Percentiles rank a stretch among this genome's conserved stretches.
Evolutionary conservation across 208 protist species (phyloP).

Genomic region (Crithidia sp.): DNA sequence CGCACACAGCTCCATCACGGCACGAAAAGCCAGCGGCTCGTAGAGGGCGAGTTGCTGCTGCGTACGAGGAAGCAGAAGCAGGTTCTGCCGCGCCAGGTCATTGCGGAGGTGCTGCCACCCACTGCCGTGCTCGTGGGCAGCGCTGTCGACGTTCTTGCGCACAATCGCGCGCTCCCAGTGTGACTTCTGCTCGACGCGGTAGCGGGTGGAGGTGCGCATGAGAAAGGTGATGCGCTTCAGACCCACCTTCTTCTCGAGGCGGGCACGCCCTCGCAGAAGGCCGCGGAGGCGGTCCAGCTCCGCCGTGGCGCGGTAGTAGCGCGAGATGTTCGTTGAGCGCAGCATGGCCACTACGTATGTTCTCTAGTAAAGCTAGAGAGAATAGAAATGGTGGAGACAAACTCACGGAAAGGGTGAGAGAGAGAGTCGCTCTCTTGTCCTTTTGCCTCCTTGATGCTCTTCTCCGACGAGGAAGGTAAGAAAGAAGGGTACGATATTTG

Average conservation of each 20-base stretch:
- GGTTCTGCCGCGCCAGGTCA: conserved; percentile 84
- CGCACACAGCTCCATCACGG: conserved; percentile 83
- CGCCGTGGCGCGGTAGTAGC: conserved; percentile 73
- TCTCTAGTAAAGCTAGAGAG: background rate
- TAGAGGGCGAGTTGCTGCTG: conserved; percentile 88
- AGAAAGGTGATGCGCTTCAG: conserved; percentile 86
- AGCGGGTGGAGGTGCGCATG: conserved; percentile 89
- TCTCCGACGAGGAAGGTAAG: background rate
- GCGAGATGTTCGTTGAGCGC: conserved; percentile 37
- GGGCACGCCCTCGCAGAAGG: conserved; percentile 79
- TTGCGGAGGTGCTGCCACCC: conserved; percentile 80
- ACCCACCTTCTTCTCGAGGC: conserved; percentile 84
- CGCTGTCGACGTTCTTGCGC: conserved; percentile 88
- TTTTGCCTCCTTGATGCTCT: background rate
- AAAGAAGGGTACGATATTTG: background rate
- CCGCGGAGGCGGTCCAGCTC: conserved; percentile 88
- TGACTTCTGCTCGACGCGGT: conserved; percentile 85
- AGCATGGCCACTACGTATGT: conserved; percentile 43
- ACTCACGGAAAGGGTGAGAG: background rate
- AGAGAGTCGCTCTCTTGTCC: too few species aligned
- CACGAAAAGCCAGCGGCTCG: conserved; percentile 88
- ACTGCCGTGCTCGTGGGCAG: conserved; percentile 83
- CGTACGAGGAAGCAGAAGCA: conserved; percentile 72
- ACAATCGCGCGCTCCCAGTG: conserved; percentile 85
- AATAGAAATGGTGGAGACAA: too few species aligned